Percentiles rank a stretch among this genome's conserved stretches.
Evolutionary conservation across 371 early-diverging fungal species (phyloP).

Genomic region (Catenaria anguillulae): DNA sequence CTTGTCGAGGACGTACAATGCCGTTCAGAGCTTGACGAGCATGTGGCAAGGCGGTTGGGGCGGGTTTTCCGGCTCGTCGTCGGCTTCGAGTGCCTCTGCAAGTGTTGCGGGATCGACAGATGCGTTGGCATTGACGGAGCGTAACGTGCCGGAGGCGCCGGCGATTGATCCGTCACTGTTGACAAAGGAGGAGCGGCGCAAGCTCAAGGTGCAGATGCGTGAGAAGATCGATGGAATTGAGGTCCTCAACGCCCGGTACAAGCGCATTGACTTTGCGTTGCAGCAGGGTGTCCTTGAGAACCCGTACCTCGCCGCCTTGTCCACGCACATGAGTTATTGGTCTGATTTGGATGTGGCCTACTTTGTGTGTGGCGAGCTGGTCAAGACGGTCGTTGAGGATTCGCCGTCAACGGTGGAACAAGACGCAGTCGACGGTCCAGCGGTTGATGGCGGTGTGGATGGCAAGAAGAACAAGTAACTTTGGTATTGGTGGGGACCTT

Average conservation of each 20-base stretch:
- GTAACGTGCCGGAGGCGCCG: too few relatives aligned
- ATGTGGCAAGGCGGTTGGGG: too few relatives aligned
- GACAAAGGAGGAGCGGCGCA: not conserved
- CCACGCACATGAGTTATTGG: constrained; percentile 67
- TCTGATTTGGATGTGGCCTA: constrained; percentile 11
- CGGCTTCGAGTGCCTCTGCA: not conserved
- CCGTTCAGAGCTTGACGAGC: not conserved
- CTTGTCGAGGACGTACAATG: not conserved
- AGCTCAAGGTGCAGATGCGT: too few relatives aligned
- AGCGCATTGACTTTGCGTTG: constrained; percentile 58
- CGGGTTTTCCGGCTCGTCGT: not conserved
- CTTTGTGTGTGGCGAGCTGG: constrained; percentile 4
- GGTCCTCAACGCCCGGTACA: constrained; percentile 22
- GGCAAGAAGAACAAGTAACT: too few relatives aligned
- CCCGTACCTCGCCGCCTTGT: constrained; percentile 56
- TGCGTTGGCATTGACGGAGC: not conserved
- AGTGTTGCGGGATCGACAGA: not conserved
- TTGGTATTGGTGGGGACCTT: too few relatives aligned
- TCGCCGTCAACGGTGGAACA: too few relatives aligned
- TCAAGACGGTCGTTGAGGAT: not conserved
- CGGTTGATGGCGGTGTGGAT: too few relatives aligned
- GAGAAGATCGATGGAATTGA: not conserved
- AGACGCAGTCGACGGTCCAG: too few relatives aligned
- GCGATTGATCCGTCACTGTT: not conserved
- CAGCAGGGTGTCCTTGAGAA: constrained; percentile 66